These are phyloP conservation scores for Trichoderma breve DNA, from an alignment of 2,329 filamentous ascomycete species.

Conservation along the genomic window DNA sequence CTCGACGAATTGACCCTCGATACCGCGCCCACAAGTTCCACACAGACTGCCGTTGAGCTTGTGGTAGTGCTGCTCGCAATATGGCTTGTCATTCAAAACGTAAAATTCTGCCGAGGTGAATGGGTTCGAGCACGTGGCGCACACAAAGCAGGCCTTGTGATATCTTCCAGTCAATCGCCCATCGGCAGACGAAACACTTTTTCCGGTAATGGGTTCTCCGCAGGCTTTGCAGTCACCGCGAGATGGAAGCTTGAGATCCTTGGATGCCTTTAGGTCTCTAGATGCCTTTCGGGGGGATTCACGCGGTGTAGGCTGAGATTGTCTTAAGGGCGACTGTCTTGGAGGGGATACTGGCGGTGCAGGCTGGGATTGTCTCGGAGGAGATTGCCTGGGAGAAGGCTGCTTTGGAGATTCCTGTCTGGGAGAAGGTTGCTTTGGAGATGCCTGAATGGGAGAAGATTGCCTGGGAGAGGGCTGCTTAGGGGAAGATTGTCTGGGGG, in stretches of 20 bases:
- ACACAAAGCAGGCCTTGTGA: conserved; percentile 93
- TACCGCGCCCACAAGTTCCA: conserved; percentile 73
- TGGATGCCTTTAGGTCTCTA: conserved; percentile 31
- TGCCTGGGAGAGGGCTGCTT: not conserved
- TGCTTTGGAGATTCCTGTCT: not conserved
- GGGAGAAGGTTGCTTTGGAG: not conserved
- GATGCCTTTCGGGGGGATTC: conserved; percentile 9
- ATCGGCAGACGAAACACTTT: conserved; percentile 91
- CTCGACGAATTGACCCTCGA: conserved; percentile 91
- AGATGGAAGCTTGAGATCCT: conserved; percentile 43
- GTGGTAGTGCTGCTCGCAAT: conserved; percentile 92
- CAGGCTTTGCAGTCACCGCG: conserved; percentile 85
- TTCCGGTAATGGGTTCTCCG: conserved; percentile 73
- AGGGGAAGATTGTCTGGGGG: not conserved
- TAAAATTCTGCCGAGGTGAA: conserved; percentile 92
- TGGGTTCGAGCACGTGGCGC: conserved; percentile 74
- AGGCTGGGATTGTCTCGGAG: not conserved
- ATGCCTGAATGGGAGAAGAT: not conserved
- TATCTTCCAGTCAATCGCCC: conserved; percentile 89
- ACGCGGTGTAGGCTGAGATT: not conserved
- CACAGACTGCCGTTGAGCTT: conserved; percentile 86
- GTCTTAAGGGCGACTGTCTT: not conserved
- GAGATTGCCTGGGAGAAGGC: not conserved
- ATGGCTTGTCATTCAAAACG: conserved; percentile 81
- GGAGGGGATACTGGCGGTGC: not conserved